Percentiles rank a stretch among this genome's conserved stretches.
These are phyloP conservation scores for Yamadazyma membranifaciens DNA, from an alignment of 1,139 yeast genomes.

Conservation along the genomic window DNA sequence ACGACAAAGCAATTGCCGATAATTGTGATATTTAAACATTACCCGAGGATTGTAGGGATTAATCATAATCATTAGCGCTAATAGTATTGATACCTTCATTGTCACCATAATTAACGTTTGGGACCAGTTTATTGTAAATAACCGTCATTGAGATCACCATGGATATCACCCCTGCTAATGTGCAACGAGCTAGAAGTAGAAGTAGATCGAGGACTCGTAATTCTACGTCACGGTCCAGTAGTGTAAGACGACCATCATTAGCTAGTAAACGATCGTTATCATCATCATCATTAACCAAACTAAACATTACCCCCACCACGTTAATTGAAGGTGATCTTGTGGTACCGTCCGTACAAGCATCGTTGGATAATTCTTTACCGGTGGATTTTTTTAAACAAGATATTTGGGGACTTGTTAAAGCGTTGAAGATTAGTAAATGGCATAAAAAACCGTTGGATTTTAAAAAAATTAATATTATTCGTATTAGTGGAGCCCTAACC, in stretches of 20 bases:
- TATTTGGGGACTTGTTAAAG: slow-evolving; percentile 61
- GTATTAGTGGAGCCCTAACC: slow-evolving; percentile 92
- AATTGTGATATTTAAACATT: too few relatives aligned
- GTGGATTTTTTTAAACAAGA: slow-evolving; percentile 83
- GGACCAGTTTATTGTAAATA: too few relatives aligned
- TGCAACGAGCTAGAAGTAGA: slow-evolving; percentile 4
- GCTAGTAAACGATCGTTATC: slow-evolving; percentile 31
- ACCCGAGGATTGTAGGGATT: background rate
- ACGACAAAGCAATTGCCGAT: too few relatives aligned
- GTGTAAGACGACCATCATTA: slow-evolving; percentile 35
- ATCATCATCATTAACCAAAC: slow-evolving; percentile 24
- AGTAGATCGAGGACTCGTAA: slow-evolving; percentile 31
- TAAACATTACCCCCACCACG: slow-evolving; percentile 27
- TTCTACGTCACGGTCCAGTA: slow-evolving; percentile 35
- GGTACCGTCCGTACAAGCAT: slow-evolving; percentile 41
- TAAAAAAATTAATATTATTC: slow-evolving; percentile 45
- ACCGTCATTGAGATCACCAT: slow-evolving; percentile 10
- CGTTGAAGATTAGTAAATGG: slow-evolving; percentile 78
- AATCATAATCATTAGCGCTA: too few relatives aligned
- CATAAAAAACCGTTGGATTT: slow-evolving; percentile 43
- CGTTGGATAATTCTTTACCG: slow-evolving; percentile 73
- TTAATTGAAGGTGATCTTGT: slow-evolving; percentile 23
- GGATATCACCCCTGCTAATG: slow-evolving; percentile 27
- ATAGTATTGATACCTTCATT: too few relatives aligned
- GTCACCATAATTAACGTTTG: too few relatives aligned